Evolutionary conservation across 1,139 yeast genomes (phyloP).

Genomic region (Blastobotrys proliferans): DNA sequence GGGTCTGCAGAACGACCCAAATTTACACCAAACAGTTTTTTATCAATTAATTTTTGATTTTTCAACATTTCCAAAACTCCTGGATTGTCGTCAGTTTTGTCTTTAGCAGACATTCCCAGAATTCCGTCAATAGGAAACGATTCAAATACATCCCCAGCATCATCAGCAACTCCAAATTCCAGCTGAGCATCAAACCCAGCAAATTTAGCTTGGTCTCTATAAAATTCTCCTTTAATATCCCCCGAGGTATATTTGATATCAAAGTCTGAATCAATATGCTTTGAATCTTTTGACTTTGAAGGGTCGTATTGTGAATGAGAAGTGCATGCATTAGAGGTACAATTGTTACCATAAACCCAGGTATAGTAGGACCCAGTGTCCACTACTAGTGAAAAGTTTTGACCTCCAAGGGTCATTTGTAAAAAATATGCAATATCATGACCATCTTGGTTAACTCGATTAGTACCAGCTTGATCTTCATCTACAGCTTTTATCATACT

Average conservation of each 20-base stretch:
- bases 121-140: conserved; percentile 57
- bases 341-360: conserved; percentile 57
- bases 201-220: conserved; percentile 40
- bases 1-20: conserved; percentile 38
- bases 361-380: conserved; percentile 66
- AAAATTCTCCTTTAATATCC: conserved; percentile 48
- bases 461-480: conserved; percentile 14
- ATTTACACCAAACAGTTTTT: conserved; percentile 42
- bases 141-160: conserved; percentile 52
- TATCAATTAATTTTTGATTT: conserved; percentile 36
- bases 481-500: background rate
- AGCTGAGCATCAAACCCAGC: conserved; percentile 44
- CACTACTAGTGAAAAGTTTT: conserved; percentile 47
- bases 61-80: conserved; percentile 41
- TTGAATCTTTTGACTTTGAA: conserved; percentile 22
- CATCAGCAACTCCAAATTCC: conserved; percentile 50
- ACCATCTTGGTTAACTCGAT: conserved; percentile 27
- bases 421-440: conserved; percentile 32
- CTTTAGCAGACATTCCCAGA: conserved; percentile 49
- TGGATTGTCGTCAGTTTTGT: conserved; percentile 32
- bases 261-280: conserved; percentile 35
- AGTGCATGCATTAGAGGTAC: conserved; percentile 46
- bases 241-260: conserved; percentile 53
- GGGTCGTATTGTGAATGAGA: conserved; percentile 36
- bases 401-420: conserved; percentile 27